phyloP scores from a whole-genome alignment of 768 basidiomycete genomes.

The Suillus americanus region DNA sequence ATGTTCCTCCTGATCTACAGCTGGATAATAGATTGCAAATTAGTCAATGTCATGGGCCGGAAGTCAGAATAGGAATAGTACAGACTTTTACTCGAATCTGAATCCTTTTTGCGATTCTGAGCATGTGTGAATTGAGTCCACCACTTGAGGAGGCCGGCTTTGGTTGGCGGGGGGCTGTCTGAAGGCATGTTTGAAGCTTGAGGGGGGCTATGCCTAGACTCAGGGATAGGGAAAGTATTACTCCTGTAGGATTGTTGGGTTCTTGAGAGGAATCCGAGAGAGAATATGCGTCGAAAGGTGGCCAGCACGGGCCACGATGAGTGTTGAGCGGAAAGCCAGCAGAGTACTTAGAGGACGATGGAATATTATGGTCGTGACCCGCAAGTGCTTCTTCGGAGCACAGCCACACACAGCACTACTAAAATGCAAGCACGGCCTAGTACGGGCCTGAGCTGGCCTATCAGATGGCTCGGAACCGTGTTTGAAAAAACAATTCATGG shows the following conservation, averaged over 20 bases:
- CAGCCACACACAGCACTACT: constrained; percentile 4
- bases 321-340: neutral
- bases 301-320: constrained; percentile 20
- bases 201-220: constrained; percentile 2
- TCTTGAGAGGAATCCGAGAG: neutral
- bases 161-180: constrained; percentile 41
- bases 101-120: constrained; percentile 61
- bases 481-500: neutral
- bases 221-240: constrained; percentile 1
- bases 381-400: constrained; percentile 4
- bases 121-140: constrained; percentile 74
- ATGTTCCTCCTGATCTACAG: constrained; percentile 36
- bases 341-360: neutral
- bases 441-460: neutral
- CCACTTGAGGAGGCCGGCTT: constrained; percentile 74
- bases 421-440: neutral
- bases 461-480: neutral
- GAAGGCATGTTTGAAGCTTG: constrained; percentile 25
- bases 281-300: constrained; percentile 4
- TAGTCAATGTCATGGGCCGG: constrained; percentile 5
- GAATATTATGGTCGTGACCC: constrained; percentile 6
- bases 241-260: neutral
- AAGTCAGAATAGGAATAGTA: no score
- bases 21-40: constrained; percentile 12
- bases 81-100: constrained; percentile 42